Evolutionary conservation across 345 rosid genomes (phyloP), one percentile per base, ranked within the genome.

Genomic region (Boechera stricta): DNA sequence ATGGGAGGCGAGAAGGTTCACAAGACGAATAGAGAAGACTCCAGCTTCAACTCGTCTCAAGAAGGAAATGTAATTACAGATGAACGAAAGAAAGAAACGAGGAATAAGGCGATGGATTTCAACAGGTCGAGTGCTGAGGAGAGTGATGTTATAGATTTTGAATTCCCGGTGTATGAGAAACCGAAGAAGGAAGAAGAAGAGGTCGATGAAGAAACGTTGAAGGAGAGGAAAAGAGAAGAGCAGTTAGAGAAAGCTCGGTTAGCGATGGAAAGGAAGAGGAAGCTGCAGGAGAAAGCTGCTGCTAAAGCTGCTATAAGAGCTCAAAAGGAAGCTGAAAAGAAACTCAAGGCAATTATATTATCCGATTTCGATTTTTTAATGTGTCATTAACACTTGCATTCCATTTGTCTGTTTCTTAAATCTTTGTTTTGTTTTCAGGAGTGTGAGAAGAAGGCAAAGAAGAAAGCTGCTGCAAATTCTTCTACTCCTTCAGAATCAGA

Each of bases 221-320:
- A 87, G 88, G 93, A 91, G 86, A 87, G 83, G 81, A 87, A 82
- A 79, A 83, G 97, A 77, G 97, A 86, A 64, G 96, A 89, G 85
- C 94, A 95, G 82, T 77, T 89, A 11, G 97, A 83, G 53, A 93
- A 93, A 82, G 90, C 94, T 60, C 90, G 83, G 85, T 90, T 81
- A 80, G 98, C 96, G 6, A 78, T 86, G 87, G 99, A 96, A 79
- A 89, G 97, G 83, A 96, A 96, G 90, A 93, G 83, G 87, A 96
- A 87, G 83, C 63, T 84, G 76, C 93, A 93, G 10, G 98, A 93
- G 81, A 93, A 91, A 86, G 84, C 91, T 64, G 92, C 97, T 51
- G 90, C 86, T 29, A 95, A 92, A 86, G 97, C 96, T 53, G 94
- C 99, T 48, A 73, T 78, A 36, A 87, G 91, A 85, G 94, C 97